phyloP scores from a whole-genome alignment of 306 rosid genomes.

The Castanea sativa region DNA sequence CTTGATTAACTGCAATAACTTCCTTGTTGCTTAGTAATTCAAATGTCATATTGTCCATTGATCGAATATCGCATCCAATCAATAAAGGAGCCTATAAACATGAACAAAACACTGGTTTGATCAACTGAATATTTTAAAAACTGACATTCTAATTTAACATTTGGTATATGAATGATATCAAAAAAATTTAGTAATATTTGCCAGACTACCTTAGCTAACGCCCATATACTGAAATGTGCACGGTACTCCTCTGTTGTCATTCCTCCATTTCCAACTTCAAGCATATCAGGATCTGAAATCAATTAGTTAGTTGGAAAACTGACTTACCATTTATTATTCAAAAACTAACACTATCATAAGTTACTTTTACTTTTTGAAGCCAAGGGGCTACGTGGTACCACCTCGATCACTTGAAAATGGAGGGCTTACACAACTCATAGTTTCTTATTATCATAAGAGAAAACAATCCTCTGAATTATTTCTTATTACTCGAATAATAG shows the following conservation, averaged over 20 bases:
- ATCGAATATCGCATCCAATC: slow-evolving; percentile 72
- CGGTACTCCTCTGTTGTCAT: slow-evolving; percentile 76
- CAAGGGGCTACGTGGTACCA: no score
- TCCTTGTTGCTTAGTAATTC: slow-evolving; percentile 54
- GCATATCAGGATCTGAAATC: slow-evolving; percentile 76
- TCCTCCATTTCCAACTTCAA: slow-evolving; percentile 83
- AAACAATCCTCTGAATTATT: no score
- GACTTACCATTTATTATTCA: no score
- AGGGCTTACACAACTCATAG: no score
- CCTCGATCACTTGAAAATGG: no score
- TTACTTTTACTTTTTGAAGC: no score
- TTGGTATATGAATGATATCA: neutral
- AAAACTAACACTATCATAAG: no score
- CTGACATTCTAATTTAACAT: slow-evolving; percentile 1
- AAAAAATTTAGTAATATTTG: neutral
- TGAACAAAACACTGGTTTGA: neutral
- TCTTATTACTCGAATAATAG: no score
- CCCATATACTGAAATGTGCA: slow-evolving; percentile 83
- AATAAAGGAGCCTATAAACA: slow-evolving; percentile 55
- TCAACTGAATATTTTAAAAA: neutral
- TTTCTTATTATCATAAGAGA: no score
- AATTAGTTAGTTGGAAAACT: neutral
- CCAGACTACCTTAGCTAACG: slow-evolving; percentile 55
- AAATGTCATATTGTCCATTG: slow-evolving; percentile 44
- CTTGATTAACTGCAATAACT: slow-evolving; percentile 81